phyloP scores from a whole-genome alignment of 805 yeast species.

The Candida awuae region DNA sequence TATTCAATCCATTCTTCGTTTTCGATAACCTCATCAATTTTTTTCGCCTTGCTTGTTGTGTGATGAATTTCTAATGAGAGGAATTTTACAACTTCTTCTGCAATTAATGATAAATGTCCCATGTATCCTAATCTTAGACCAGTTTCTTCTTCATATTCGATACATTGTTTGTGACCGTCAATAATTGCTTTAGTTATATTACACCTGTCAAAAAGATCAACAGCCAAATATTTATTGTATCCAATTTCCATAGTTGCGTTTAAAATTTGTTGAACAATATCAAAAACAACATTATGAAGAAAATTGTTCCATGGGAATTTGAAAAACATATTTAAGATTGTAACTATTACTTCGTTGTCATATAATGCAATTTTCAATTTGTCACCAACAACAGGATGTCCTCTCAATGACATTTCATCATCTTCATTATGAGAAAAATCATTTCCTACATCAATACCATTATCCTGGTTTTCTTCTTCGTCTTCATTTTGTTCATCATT shows the following conservation, averaged over 20 bases:
- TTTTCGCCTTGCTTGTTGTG: constrained; percentile 43
- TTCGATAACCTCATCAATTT: constrained; percentile 36
- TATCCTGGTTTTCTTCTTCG: constrained; percentile 16
- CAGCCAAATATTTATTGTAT: constrained; percentile 68
- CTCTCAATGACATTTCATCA: constrained; percentile 33
- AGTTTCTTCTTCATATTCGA: constrained; percentile 44
- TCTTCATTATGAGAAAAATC: constrained; percentile 17
- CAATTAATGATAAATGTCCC: constrained; percentile 92
- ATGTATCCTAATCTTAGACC: constrained; percentile 81
- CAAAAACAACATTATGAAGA: constrained; percentile 94
- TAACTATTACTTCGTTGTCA: constrained; percentile 62
- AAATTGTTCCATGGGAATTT: constrained; percentile 95
- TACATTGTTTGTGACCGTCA: constrained; percentile 53
- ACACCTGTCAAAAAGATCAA: constrained; percentile 63
- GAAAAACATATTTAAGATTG: constrained; percentile 69
- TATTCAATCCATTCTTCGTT: constrained; percentile 37
- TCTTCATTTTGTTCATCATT: constrained; percentile 12
- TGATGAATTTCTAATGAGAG: constrained; percentile 52
- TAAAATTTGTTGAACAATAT: constrained; percentile 87
- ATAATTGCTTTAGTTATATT: constrained; percentile 43
- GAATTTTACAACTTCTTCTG: constrained; percentile 94
- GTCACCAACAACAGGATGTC: constrained; percentile 76
- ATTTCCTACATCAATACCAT: constrained; percentile 15
- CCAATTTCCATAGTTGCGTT: constrained; percentile 72
- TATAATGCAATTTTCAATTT: constrained; percentile 71